Percentiles rank a stretch among this genome's conserved stretches.
phyloP scores from a whole-genome alignment of 2,329 filamentous ascomycete genomes.

The Emergomyces africanus region DNA sequence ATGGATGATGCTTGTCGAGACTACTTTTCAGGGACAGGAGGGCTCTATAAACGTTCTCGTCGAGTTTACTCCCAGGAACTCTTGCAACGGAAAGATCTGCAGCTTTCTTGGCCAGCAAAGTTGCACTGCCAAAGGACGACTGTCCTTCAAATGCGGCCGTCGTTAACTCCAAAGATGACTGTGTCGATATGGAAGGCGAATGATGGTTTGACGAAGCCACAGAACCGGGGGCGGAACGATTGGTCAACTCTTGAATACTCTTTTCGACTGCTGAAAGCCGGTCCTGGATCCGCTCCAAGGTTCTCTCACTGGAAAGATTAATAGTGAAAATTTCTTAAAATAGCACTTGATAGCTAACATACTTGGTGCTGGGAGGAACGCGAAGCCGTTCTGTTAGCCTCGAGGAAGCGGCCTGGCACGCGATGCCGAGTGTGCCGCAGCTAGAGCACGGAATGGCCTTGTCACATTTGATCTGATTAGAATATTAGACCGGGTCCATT shows the following conservation, averaged over 20 bases:
- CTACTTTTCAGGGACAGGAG: slow-evolving; percentile 25
- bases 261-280: slow-evolving; percentile 15
- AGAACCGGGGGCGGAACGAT: not conserved
- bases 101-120: slow-evolving; percentile 29
- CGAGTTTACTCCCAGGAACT: slow-evolving; percentile 29
- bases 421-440: not conserved
- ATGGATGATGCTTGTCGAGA: slow-evolving; percentile 22
- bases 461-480: slow-evolving; percentile 8
- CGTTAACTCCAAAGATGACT: slow-evolving; percentile 17
- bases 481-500: slow-evolving; percentile 8
- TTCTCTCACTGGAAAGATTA: not conserved
- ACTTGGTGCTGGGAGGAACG: not conserved
- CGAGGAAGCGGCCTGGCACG: slow-evolving; percentile 3
- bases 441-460: slow-evolving; percentile 3
- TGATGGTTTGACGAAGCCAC: not conserved
- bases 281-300: slow-evolving; percentile 26
- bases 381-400: not conserved
- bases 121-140: slow-evolving; percentile 36
- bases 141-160: slow-evolving; percentile 30
- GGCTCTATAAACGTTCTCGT: slow-evolving; percentile 22
- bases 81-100: slow-evolving; percentile 15
- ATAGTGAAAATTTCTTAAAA: not conserved
- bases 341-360: not conserved
- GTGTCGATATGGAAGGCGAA: not conserved
- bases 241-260: slow-evolving; percentile 13